phyloP scores from a whole-genome alignment of 495 filamentous ascomycete genomes.

The Lasiosphaeria hispida region DNA sequence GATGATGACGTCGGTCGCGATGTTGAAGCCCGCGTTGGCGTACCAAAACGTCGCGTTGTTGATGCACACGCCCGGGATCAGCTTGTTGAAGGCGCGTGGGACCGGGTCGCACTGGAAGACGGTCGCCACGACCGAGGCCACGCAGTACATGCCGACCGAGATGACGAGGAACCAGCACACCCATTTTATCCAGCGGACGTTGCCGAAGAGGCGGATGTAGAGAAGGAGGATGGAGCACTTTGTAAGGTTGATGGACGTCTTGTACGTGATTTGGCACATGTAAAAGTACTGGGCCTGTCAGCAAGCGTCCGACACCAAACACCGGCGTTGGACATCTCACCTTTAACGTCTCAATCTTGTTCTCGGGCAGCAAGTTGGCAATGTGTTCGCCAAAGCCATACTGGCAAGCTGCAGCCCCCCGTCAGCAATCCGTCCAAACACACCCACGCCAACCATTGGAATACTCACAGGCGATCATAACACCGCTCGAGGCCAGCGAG shows the following conservation, averaged over 20 bases:
- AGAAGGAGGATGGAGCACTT: conserved; percentile 38
- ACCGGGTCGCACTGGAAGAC: conserved; percentile 38
- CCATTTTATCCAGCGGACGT: conserved; percentile 30
- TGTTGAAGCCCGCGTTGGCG: conserved; percentile 54
- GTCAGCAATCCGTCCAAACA: neutral
- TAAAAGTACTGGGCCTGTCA: conserved; percentile 21
- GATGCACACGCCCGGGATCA: conserved; percentile 51
- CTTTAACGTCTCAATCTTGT: conserved; percentile 28
- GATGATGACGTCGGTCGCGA: conserved; percentile 55
- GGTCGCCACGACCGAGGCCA: conserved; percentile 30
- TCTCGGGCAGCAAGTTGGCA: conserved; percentile 10
- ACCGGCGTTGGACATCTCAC: conserved; percentile 5
- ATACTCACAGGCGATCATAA: conserved; percentile 25
- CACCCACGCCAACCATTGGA: too few relatives aligned
- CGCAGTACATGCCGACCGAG: conserved; percentile 23
- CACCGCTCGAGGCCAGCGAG: conserved; percentile 24
- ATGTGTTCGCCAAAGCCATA: conserved; percentile 31
- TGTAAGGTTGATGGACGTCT: conserved; percentile 31
- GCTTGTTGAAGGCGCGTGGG: conserved; percentile 50
- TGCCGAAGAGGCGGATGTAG: conserved; percentile 35
- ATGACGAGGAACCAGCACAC: conserved; percentile 24
- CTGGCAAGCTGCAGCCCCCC: conserved; percentile 14
- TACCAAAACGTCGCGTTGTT: conserved; percentile 43
- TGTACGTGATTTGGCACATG: conserved; percentile 34
- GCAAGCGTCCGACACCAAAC: too few relatives aligned